Evolutionary conservation across 2,329 filamentous ascomycete genomes (phyloP).

Genomic region (Claviceps sp.): DNA sequence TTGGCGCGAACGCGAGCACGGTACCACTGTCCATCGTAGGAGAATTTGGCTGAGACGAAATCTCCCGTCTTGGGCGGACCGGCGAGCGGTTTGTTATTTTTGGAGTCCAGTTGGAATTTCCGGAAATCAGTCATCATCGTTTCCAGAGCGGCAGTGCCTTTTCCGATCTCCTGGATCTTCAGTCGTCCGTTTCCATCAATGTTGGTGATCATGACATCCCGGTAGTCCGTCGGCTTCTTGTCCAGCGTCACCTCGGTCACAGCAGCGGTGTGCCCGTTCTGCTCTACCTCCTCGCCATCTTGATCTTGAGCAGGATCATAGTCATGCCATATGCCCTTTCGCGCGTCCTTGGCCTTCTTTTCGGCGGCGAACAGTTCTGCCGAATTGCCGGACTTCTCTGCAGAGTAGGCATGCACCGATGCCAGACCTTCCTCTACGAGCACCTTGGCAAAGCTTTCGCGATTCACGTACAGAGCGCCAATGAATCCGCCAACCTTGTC

Average conservation of each 20-base stretch:
- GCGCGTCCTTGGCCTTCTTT: conserved; percentile 73
- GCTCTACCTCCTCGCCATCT: conserved; percentile 38
- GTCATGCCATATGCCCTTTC: conserved; percentile 83
- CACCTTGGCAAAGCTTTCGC: conserved; percentile 88
- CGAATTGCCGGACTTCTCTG: conserved; percentile 85
- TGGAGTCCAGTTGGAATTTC: conserved; percentile 74
- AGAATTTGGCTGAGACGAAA: conserved; percentile 82
- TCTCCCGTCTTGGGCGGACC: conserved; percentile 82
- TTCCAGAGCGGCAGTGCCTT: conserved; percentile 72
- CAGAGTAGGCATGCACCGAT: conserved; percentile 85
- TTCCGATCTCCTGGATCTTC: conserved; percentile 83
- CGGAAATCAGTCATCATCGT: conserved; percentile 84
- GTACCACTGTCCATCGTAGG: conserved; percentile 86
- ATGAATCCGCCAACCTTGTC: conserved; percentile 98
- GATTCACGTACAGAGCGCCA: conserved; percentile 81
- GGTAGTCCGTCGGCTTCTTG: conserved; percentile 70
- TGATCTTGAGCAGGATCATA: conserved; percentile 85
- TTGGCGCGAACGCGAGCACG: conserved; percentile 82
- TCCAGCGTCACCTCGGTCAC: conserved; percentile 39
- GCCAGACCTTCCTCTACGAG: conserved; percentile 90
- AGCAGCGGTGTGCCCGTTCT: conserved; percentile 36
- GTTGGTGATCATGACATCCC: conserved; percentile 84
- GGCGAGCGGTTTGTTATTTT: conserved; percentile 61
- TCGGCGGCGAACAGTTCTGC: conserved; percentile 80
- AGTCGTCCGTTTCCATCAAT: conserved; percentile 70